These are phyloP conservation scores for Wickerhamiella azyma DNA, from an alignment of 805 yeast genomes.

Conservation along the genomic window DNA sequence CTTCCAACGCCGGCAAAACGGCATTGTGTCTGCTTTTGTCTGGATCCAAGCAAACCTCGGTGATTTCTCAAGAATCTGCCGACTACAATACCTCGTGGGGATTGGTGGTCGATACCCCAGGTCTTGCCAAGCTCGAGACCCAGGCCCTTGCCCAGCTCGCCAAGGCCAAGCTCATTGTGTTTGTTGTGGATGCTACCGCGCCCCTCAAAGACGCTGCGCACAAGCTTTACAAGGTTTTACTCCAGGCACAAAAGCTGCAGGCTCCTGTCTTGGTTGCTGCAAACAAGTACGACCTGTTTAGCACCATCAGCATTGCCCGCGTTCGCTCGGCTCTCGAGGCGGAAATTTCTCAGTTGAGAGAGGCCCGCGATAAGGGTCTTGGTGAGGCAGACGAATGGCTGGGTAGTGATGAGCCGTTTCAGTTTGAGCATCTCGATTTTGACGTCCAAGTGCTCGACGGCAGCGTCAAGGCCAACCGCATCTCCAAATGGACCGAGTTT, in stretches of 20 bases:
- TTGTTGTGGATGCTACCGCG: slow-evolving; percentile 56
- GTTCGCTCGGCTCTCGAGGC: slow-evolving; percentile 45
- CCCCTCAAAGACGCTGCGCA: slow-evolving; percentile 41
- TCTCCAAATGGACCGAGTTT: slow-evolving; percentile 48
- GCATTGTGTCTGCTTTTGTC: slow-evolving; percentile 31
- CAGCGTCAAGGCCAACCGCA: slow-evolving; percentile 45
- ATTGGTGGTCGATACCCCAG: slow-evolving; percentile 67
- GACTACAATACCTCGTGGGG: slow-evolving; percentile 13
- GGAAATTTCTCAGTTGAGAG: slow-evolving; percentile 47
- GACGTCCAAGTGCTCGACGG: slow-evolving; percentile 51
- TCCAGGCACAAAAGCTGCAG: slow-evolving; percentile 46
- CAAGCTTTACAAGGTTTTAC: slow-evolving; percentile 44
- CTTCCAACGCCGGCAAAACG: slow-evolving; percentile 55
- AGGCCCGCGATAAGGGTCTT: slow-evolving; percentile 35
- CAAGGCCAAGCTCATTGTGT: slow-evolving; percentile 51
- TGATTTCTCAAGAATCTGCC: slow-evolving; percentile 41
- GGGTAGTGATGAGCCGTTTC: slow-evolving; percentile 34
- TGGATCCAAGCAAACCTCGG: neutral
- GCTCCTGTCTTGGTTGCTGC: slow-evolving; percentile 65
- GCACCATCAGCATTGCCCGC: slow-evolving; percentile 56
- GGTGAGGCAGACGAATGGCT: slow-evolving; percentile 33
- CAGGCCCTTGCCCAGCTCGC: slow-evolving; percentile 38
- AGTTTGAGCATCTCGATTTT: slow-evolving; percentile 59
- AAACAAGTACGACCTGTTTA: slow-evolving; percentile 77
- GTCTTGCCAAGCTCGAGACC: slow-evolving; percentile 62